Conservation (phyloP, 23 red algal genomes). For the Cyanidiococcus yangmingshanensis region DNA sequence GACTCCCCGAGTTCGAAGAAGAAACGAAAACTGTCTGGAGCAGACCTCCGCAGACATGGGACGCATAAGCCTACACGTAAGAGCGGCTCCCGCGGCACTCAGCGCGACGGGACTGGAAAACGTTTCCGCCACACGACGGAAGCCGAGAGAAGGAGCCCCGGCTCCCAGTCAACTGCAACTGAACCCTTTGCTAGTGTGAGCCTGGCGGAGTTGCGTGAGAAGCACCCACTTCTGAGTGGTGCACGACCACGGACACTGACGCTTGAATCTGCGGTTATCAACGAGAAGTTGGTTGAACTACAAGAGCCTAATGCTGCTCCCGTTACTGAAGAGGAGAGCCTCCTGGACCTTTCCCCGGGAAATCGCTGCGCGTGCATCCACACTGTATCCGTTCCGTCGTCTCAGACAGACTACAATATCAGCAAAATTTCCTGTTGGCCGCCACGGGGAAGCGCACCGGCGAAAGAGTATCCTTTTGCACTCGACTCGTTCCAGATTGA, state of each 20-base stretch:
- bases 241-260: not conserved
- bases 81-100: not conserved
- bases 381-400: not conserved
- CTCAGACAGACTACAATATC: not conserved
- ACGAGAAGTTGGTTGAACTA: not conserved
- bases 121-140: not conserved
- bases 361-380: conserved; percentile 5
- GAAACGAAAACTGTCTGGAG: too few relatives aligned
- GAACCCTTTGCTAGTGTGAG: not conserved
- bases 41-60: too few relatives aligned
- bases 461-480: conserved; percentile 68
- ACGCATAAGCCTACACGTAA: too few relatives aligned
- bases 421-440: not conserved
- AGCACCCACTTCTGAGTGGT: not conserved
- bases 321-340: not conserved
- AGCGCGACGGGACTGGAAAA: not conserved
- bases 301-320: not conserved
- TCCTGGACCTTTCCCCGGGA: not conserved
- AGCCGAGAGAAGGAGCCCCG: too few relatives aligned
- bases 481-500: conserved; percentile 85
- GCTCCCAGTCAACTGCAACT: not conserved
- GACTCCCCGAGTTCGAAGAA: too few relatives aligned
- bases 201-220: not conserved
- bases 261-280: not conserved
- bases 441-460: conserved; percentile 23